Evolutionary conservation across 2,329 filamentous ascomycete species (phyloP).

Genomic region (Aspergillus piperis): DNA sequence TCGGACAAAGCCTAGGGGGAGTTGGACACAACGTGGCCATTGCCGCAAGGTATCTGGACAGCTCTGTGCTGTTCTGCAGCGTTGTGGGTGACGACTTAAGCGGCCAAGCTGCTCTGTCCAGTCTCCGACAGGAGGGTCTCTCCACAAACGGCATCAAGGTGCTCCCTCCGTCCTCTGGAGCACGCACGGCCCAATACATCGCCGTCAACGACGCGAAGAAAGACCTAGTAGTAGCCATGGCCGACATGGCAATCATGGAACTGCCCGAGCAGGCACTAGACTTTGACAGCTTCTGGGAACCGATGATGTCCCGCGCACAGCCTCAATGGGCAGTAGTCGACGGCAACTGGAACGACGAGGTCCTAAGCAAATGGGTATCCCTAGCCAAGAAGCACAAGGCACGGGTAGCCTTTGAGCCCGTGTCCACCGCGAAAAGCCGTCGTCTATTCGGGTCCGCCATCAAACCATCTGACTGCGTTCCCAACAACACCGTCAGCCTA

Average conservation of each 20-base stretch:
- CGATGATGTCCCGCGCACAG: conserved; percentile 56
- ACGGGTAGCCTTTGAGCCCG: conserved; percentile 80
- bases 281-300: conserved; percentile 60
- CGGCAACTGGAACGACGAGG: conserved; percentile 74
- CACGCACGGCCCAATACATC: conserved; percentile 85
- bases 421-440: conserved; percentile 76
- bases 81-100: conserved; percentile 77
- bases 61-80: conserved; percentile 72
- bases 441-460: conserved; percentile 60
- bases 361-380: conserved; percentile 69
- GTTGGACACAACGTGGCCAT: conserved; percentile 91
- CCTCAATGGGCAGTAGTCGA: conserved; percentile 84
- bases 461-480: conserved; percentile 49
- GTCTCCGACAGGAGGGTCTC: conserved; percentile 60
- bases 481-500: conserved; percentile 68
- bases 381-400: conserved; percentile 59
- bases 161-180: conserved; percentile 54
- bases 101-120: conserved; percentile 70
- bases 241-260: conserved; percentile 85
- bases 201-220: conserved; percentile 83
- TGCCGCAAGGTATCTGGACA: conserved; percentile 71
- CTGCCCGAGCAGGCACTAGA: conserved; percentile 43
- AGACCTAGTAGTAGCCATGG: conserved; percentile 88
- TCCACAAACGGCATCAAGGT: conserved; percentile 67
- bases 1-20: conserved; percentile 81